Base-by-base conservation (phyloP, 305 asterid species). In the Solanum hybrid region DNA sequence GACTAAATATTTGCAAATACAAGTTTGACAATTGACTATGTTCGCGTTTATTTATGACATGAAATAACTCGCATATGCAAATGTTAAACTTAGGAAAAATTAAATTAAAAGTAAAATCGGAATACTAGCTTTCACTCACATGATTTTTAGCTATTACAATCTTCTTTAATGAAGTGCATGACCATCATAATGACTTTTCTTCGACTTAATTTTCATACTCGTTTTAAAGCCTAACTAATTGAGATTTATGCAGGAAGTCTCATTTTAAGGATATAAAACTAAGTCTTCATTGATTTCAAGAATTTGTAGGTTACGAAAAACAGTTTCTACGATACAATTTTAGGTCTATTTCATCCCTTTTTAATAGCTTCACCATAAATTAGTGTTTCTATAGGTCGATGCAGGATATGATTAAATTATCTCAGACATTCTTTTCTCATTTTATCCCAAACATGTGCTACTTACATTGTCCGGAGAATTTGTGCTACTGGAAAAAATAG, bases 381-480 rank as follows among this genome's bases (percentile, higher is more conserved):
- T 5, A 20, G 1, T 78, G 4, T 0, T 32, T 17, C 8, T 8
- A 17, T 9, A 1, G 7, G 0, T 77, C 4, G 14, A 8, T 15
- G 7, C 26, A 77, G 0, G 26, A 32, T 22, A 77, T 77, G 7
- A 77, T 17, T 0, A 15, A 32, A 12, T 5, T 12, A 26, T 26
- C 2, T 6, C 3, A 1, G 7, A 15, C 33, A 8, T 1, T 22
- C 11, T 29, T 14, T 33, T 76, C 12, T 31, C 12, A 31, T 31
- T 31, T 76, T 31, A 31, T 76, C 38, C 17, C 10, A 10, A 76
- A 27, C 17, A 13, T 27, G 0, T 75, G 22, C 5, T 6, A 75
- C n/a, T 75, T 29, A 0, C 3, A 73, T 17, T 0, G 9, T 75
- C 3, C 0, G 3, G 10, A 75, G n/a, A 26, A 5, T 26, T 7